Percentiles rank a stretch among this genome's conserved stretches.
Conservation (phyloP, 371 early-diverging fungal species). For the Coemansia sp. region DNA sequence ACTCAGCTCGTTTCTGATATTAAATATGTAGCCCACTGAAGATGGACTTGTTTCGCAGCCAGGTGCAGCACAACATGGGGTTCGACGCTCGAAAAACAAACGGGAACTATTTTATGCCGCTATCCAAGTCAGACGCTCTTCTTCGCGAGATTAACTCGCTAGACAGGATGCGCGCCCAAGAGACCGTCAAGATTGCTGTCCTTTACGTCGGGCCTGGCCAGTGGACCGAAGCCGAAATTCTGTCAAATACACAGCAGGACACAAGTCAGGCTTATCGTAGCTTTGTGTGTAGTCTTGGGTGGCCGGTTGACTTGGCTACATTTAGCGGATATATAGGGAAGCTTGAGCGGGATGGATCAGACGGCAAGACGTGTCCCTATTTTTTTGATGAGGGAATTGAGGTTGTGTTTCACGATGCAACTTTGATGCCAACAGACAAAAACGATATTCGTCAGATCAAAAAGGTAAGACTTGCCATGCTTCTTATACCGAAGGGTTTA, state of each 20-base stretch:
- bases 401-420: constrained; percentile 89
- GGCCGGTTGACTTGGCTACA: constrained; percentile 76
- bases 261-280: constrained; percentile 66
- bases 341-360: constrained; percentile 75
- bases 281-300: constrained; percentile 84
- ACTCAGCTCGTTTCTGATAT: not conserved
- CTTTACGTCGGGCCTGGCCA: constrained; percentile 91
- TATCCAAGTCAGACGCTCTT: constrained; percentile 33
- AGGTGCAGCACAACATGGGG: constrained; percentile 24
- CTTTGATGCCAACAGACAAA: constrained; percentile 82
- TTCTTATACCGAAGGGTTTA: not conserved
- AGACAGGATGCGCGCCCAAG: constrained; percentile 60
- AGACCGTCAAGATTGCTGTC: constrained; percentile 85
- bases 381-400: constrained; percentile 80
- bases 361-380: constrained; percentile 76
- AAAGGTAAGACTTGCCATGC: constrained; percentile 26
- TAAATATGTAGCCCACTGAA: constrained; percentile 14
- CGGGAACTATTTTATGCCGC: constrained; percentile 26
- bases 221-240: constrained; percentile 80
- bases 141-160: constrained; percentile 40
- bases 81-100: constrained; percentile 5
- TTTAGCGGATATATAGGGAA: constrained; percentile 89
- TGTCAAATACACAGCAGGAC: constrained; percentile 68
- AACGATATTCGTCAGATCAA: constrained; percentile 75
- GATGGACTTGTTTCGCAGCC: constrained; percentile 25